Conservation (phyloP, 73 alveolate species). For the Paramecium primaurelia region DNA sequence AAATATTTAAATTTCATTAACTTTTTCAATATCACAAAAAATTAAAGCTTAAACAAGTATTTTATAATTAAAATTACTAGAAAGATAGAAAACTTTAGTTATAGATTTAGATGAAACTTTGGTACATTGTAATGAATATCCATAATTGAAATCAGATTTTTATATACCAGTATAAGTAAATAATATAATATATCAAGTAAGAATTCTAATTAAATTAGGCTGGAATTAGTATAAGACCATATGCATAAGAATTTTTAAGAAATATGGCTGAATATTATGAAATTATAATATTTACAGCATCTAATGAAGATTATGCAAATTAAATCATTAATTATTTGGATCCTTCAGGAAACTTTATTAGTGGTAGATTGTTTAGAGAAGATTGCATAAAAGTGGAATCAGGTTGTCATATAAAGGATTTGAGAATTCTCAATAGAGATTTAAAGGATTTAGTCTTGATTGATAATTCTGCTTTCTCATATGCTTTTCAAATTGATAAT, state of each 20-base stretch:
- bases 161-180: constrained; percentile 7
- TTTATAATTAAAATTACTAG: background rate
- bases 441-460: constrained; percentile 75
- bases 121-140: constrained; percentile 55
- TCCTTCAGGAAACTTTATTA: constrained; percentile 63
- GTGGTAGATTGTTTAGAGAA: constrained; percentile 69
- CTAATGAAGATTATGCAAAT: constrained; percentile 68
- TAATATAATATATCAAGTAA: constrained; percentile 1
- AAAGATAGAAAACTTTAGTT: background rate
- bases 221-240: constrained; percentile 58
- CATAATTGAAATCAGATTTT: constrained; percentile 29
- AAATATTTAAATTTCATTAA: background rate
- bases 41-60: background rate
- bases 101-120: constrained; percentile 53
- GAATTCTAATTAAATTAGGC: background rate
- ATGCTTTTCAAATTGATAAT: constrained; percentile 79
- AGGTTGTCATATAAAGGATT: constrained; percentile 69
- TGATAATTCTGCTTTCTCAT: constrained; percentile 86
- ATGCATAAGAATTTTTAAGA: constrained; percentile 10
- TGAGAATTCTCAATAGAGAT: constrained; percentile 64
- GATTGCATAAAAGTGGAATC: constrained; percentile 63
- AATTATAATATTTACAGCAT: constrained; percentile 73
- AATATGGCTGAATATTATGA: constrained; percentile 64
- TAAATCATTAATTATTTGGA: constrained; percentile 64
- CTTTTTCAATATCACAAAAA: background rate